Conservation (phyloP, 2,329 filamentous ascomycete genomes). For the Iodosphaeria phyllophila region DNA sequence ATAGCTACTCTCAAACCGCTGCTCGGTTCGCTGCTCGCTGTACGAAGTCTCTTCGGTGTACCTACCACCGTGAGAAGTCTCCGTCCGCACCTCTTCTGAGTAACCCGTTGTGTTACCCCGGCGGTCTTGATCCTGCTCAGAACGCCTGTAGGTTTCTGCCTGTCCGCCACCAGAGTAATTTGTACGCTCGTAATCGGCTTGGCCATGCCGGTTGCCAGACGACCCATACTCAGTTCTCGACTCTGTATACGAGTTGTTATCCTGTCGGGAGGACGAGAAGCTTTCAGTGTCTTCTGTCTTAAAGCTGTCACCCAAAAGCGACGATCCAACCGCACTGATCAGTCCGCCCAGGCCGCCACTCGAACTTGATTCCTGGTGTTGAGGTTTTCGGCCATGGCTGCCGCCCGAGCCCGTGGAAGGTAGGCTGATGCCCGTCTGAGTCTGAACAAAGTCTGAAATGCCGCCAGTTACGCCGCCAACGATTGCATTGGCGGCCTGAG, state of each 20-base stretch:
- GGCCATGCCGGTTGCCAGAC: conserved; percentile 35
- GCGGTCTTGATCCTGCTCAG: conserved; percentile 33
- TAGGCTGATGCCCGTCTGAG: conserved; percentile 20
- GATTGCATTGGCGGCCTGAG: conserved; percentile 34
- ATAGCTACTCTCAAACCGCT: conserved; percentile 21
- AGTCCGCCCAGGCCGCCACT: conserved; percentile 51
- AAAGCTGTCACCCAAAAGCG: conserved; percentile 44
- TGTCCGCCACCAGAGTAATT: conserved; percentile 36
- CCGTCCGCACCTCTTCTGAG: conserved; percentile 38
- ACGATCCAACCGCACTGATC: conserved; percentile 48
- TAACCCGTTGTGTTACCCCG: conserved; percentile 24
- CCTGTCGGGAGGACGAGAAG: conserved; percentile 31
- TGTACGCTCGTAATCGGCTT: conserved; percentile 41
- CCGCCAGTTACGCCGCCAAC: conserved; percentile 37
- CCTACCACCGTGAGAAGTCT: conserved; percentile 32
- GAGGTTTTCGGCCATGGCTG: conserved; percentile 8
- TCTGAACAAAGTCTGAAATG: conserved; percentile 25
- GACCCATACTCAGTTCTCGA: conserved; percentile 43
- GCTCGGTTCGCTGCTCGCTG: conserved; percentile 39
- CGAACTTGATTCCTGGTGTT: conserved; percentile 34
- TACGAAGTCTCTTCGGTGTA: no score
- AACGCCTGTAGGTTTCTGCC: conserved; percentile 40
- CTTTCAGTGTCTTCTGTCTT: conserved; percentile 33
- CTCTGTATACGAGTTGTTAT: conserved; percentile 40
- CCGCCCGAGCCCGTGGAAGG: conserved; percentile 3